Evolutionary conservation across 306 rosid genomes (phyloP).

Genomic region (Sesbania bispinosa): DNA sequence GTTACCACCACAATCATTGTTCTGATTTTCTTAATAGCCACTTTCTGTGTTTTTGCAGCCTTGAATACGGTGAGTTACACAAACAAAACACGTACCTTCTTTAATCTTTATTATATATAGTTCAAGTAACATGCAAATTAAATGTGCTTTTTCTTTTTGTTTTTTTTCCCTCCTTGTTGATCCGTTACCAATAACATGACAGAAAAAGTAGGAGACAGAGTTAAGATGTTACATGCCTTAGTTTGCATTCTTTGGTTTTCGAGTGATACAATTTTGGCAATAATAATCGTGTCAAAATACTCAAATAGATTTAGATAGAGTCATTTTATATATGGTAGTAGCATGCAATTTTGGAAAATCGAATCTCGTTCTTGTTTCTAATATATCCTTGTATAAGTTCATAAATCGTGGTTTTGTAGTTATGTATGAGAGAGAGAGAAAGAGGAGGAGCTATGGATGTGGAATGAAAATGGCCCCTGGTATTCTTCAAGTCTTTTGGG

Average conservation of each 20-base stretch:
- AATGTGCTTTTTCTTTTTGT: neutral
- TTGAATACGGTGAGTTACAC: conserved; percentile 26
- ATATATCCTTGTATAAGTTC: neutral
- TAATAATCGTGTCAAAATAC: neutral
- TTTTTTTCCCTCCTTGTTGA: neutral
- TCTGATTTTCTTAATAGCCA: conserved; percentile 26
- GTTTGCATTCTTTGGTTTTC: neutral
- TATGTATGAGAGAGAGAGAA: too few relatives aligned
- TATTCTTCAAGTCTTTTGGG: too few relatives aligned
- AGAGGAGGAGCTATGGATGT: too few relatives aligned
- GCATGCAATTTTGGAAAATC: neutral
- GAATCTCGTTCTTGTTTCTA: neutral
- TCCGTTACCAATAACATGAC: neutral
- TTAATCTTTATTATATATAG: neutral
- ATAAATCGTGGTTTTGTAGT: too few relatives aligned
- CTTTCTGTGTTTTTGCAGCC: conserved; percentile 18
- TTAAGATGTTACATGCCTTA: neutral
- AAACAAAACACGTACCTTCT: neutral
- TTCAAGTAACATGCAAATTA: neutral
- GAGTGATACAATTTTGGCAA: neutral
- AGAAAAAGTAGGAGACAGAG: neutral
- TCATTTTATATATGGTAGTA: neutral
- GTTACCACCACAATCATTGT: conserved; percentile 8
- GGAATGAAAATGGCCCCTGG: too few relatives aligned
- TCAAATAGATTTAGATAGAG: neutral